Conservation (phyloP, 2,329 filamentous ascomycete genomes). For the Penicillium sp. region DNA sequence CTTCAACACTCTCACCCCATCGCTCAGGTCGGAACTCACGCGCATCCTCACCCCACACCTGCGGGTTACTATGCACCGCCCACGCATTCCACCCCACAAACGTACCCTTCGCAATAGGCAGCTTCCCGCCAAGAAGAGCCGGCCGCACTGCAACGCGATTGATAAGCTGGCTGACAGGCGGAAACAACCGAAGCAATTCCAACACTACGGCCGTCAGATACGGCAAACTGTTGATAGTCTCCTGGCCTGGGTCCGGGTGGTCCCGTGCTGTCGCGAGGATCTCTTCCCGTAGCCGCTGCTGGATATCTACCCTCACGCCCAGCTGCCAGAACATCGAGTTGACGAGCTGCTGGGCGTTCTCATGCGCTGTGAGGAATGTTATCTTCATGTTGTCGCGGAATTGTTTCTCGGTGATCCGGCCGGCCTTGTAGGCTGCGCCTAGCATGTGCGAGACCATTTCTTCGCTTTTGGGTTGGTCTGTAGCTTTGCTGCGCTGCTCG, state of each 20-base stretch:
- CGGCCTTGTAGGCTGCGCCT: slow-evolving; percentile 21
- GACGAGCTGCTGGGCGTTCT: slow-evolving; percentile 42
- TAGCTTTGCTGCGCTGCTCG: background rate
- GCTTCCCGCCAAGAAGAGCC: slow-evolving; percentile 24
- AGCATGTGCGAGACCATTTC: slow-evolving; percentile 26
- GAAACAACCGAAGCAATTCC: slow-evolving; percentile 49
- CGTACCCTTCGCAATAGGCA: slow-evolving; percentile 38
- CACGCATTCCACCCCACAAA: slow-evolving; percentile 45
- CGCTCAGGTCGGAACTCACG: slow-evolving; percentile 36
- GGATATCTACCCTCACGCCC: slow-evolving; percentile 33
- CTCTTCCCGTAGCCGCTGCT: slow-evolving; percentile 33
- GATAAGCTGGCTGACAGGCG: slow-evolving; percentile 50
- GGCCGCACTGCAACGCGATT: slow-evolving; percentile 41
- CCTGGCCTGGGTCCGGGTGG: slow-evolving; percentile 16
- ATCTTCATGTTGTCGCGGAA: slow-evolving; percentile 43
- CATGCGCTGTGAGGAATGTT: slow-evolving; percentile 43
- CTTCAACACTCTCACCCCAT: slow-evolving; percentile 36
- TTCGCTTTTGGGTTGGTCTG: slow-evolving; percentile 2
- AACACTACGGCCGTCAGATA: slow-evolving; percentile 46
- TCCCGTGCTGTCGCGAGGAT: slow-evolving; percentile 16
- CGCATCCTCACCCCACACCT: slow-evolving; percentile 33
- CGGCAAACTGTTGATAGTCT: slow-evolving; percentile 38
- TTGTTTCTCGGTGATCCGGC: slow-evolving; percentile 35
- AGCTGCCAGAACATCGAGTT: slow-evolving; percentile 39
- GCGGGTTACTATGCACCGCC: slow-evolving; percentile 39